Evolutionary conservation across 108 stramenopile genomes (phyloP), one percentile per base, ranked within the genome.

Genomic region (Cylindrotheca fusiformis): DNA sequence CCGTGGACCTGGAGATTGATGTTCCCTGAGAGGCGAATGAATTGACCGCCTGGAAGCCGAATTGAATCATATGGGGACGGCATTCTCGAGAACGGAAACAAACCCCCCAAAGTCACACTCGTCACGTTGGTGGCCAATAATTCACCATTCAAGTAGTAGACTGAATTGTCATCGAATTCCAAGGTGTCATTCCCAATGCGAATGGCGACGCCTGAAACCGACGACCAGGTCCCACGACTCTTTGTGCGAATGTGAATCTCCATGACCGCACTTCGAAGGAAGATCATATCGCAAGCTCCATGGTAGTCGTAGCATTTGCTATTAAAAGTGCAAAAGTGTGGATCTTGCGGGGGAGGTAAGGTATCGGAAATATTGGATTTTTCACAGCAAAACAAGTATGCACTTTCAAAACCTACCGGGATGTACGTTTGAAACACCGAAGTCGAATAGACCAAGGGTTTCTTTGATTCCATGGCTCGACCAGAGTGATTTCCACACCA

Each of bases 131-230:
- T 10, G 36, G 36, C 36, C 36, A 41, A 41, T 41, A 14, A 41
- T 41, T 41, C 36, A 14, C 36, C 36, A 41, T 41, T 41, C 36
- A 41, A 41, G 14, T 41, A 41, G 36, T 41, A 41, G 36, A 10
- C 6, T 41, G 36, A 6, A 41, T 41, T 41, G 14, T 41, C 36
- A 41, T 41, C 36, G 10, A 41, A 10, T 41, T 41, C 36, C 36
- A 41, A 41, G 36, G 36, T 41, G 36, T 41, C 36, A 41, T 41
- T 41, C 36, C 36, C 36, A 41, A 41, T 41, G 36, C 36, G 36
- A 6, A 41, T 41, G 36, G 36, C 36, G 14, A 41, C 14, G 36
- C 36, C 36, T 41, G 36, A 41, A 41, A 41, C 10, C 14, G 36
- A 41, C 36, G 36, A 41, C 36, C 36, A 41, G 36, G 6, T 6